phyloP scores from a whole-genome alignment of 2,329 filamentous ascomycete genomes.

The Penicillium sp. region DNA sequence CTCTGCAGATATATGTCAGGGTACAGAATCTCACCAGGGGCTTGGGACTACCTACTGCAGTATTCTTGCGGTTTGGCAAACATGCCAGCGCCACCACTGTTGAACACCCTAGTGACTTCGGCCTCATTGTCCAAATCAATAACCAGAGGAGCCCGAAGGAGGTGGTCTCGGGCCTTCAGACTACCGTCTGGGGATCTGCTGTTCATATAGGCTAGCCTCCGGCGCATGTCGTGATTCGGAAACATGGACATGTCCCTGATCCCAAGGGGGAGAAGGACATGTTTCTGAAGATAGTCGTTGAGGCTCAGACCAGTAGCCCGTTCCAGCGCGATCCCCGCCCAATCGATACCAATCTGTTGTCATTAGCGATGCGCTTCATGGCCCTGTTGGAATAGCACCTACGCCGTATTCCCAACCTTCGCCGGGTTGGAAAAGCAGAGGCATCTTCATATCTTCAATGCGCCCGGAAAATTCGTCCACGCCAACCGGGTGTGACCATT shows the following conservation, averaged over 20 bases:
- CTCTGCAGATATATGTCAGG: conserved; percentile 22
- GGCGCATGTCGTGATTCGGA: conserved; percentile 55
- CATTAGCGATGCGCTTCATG: not conserved
- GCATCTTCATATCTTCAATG: conserved; percentile 51
- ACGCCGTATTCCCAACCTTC: conserved; percentile 62
- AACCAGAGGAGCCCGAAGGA: conserved; percentile 50
- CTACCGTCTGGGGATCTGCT: conserved; percentile 49
- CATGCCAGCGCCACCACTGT: conserved; percentile 63
- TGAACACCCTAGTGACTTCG: conserved; percentile 52
- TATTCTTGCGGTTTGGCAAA: conserved; percentile 64
- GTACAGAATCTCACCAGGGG: not conserved
- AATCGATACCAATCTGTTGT: conserved; percentile 52
- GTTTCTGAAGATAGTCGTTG: conserved; percentile 51
- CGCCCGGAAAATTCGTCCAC: conserved; percentile 60
- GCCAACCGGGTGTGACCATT: conserved; percentile 52
- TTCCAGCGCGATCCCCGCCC: conserved; percentile 54
- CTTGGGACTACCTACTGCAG: not conserved
- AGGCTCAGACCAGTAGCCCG: conserved; percentile 46
- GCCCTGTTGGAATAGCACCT: conserved; percentile 19
- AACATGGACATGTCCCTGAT: conserved; percentile 58
- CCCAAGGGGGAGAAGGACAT: conserved; percentile 52
- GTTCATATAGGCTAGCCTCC: conserved; percentile 59
- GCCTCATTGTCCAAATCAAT: conserved; percentile 30
- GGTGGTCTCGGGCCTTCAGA: conserved; percentile 50
- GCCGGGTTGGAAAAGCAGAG: conserved; percentile 65